A percentile compares a stretch with the other conserved stretches of the same genome.
Evolutionary conservation across 495 filamentous ascomycete genomes (phyloP).

Genomic region (Penicillium pancosmium): DNA sequence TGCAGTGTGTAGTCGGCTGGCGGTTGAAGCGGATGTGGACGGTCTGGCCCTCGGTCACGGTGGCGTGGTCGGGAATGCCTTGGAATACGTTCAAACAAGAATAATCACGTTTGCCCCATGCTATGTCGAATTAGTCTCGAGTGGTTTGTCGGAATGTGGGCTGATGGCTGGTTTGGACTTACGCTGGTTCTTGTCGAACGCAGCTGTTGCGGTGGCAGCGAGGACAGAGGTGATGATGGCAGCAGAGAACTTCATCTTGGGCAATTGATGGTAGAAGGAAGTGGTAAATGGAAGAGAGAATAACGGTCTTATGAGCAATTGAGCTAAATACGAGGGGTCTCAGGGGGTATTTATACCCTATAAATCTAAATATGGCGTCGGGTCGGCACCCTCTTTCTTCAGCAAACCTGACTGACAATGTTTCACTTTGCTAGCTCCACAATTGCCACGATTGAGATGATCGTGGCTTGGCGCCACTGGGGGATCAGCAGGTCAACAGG

Average conservation of each 20-base stretch:
- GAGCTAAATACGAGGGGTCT: not conserved
- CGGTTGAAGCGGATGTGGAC: conserved; percentile 38
- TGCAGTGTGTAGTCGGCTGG: conserved; percentile 30
- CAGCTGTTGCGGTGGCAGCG: conserved; percentile 30
- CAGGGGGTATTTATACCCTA: not conserved
- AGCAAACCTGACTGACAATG: not conserved
- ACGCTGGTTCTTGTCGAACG: conserved; percentile 43
- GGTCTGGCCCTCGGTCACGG: conserved; percentile 28
- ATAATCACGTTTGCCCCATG: conserved; percentile 47
- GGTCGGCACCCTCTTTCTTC: conserved; percentile 1
- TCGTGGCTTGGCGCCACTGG: conserved; percentile 4
- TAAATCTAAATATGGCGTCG: not conserved
- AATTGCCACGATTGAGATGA: conserved; percentile 2
- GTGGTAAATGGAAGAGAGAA: not conserved
- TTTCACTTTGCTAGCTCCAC: conserved; percentile 1
- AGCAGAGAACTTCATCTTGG: conserved; percentile 38
- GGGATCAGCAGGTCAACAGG: conserved; percentile 3
- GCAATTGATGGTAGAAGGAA: not conserved
- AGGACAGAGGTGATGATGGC: conserved; percentile 30
- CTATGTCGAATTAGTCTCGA: conserved; percentile 14
- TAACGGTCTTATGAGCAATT: not conserved
- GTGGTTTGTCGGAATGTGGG: too few species aligned
- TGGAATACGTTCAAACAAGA: conserved; percentile 42
- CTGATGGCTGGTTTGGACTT: conserved; percentile 7
- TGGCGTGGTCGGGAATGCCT: conserved; percentile 40